Conservation (phyloP, 805 yeast genomes). For the Ogataea neopini region DNA sequence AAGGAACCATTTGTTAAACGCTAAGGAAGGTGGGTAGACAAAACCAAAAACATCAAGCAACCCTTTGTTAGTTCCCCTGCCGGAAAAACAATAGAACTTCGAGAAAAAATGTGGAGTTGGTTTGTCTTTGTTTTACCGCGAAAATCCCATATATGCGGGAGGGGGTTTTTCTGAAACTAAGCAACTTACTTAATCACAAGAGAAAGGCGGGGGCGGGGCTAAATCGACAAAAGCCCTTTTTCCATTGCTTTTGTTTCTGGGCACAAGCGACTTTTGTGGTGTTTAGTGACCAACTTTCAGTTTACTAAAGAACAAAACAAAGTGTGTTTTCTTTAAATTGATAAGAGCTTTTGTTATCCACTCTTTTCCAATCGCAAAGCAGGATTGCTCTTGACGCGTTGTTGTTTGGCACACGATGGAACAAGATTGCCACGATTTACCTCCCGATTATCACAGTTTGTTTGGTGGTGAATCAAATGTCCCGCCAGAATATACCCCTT, state of each 20-base stretch:
- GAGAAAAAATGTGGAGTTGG: not conserved
- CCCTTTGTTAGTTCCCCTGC: too few species aligned
- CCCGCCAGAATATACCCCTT: conserved; percentile 29
- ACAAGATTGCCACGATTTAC: not conserved
- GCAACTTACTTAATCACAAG: conserved; percentile 2
- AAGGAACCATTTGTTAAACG: conserved; percentile 32
- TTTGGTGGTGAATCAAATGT: not conserved
- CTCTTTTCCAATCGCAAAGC: too few species aligned
- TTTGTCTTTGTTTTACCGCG: not conserved
- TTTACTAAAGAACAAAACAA: too few species aligned
- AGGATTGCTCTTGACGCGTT: too few species aligned
- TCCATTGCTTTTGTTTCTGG: not conserved
- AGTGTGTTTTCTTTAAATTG: too few species aligned
- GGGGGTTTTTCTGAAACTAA: conserved; percentile 2
- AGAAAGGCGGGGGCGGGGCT: conserved; percentile 1
- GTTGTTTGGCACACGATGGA: too few species aligned
- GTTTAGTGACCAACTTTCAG: not conserved
- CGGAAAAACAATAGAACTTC: not conserved
- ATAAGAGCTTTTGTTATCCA: too few species aligned
- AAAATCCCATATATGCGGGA: not conserved
- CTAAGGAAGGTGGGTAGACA: too few species aligned
- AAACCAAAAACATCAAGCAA: too few species aligned
- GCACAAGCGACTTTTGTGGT: not conserved
- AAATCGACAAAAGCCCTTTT: not conserved
- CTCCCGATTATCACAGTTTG: conserved; percentile 9